Evolutionary conservation across 306 rosid species (phyloP).

Genomic region (Crotalaria pallida): DNA sequence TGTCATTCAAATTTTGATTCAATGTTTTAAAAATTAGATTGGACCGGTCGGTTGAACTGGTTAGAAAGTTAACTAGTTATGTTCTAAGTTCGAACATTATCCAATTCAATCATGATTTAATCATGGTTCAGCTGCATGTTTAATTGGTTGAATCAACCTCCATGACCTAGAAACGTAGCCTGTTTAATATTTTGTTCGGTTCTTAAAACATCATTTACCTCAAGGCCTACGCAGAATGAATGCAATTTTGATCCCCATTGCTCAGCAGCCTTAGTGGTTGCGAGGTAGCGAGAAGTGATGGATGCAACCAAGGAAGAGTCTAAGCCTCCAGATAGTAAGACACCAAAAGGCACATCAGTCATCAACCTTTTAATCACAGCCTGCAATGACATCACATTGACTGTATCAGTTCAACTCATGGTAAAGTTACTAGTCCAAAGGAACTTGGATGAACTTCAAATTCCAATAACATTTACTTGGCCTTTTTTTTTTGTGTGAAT

Average conservation of each 20-base stretch:
- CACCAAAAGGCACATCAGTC: constrained; percentile 99
- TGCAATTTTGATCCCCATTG: constrained; percentile 94
- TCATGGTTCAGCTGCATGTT: neutral
- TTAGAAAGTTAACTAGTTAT: no score
- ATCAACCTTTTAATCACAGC: constrained; percentile 89
- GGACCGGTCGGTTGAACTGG: neutral
- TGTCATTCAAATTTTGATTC: neutral
- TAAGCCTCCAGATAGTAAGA: constrained; percentile 85
- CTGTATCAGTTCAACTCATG: neutral
- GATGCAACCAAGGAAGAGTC: constrained; percentile 97
- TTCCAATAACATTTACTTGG: neutral
- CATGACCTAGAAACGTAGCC: no score
- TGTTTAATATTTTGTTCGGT: no score
- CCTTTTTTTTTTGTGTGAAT: neutral
- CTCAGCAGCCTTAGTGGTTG: constrained; percentile 76
- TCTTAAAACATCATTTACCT: constrained; percentile 37
- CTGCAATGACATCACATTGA: constrained; percentile 37
- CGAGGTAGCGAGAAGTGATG: constrained; percentile 81
- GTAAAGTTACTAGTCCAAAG: neutral
- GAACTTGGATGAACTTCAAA: neutral
- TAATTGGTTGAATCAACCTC: no score
- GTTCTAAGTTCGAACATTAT: no score
- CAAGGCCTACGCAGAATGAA: constrained; percentile 89
- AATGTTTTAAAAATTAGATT: neutral
- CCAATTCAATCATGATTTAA: neutral